These are phyloP conservation scores for Talaromyces sp. DNA, from an alignment of 2,329 filamentous ascomycete genomes.

Conservation along the genomic window DNA sequence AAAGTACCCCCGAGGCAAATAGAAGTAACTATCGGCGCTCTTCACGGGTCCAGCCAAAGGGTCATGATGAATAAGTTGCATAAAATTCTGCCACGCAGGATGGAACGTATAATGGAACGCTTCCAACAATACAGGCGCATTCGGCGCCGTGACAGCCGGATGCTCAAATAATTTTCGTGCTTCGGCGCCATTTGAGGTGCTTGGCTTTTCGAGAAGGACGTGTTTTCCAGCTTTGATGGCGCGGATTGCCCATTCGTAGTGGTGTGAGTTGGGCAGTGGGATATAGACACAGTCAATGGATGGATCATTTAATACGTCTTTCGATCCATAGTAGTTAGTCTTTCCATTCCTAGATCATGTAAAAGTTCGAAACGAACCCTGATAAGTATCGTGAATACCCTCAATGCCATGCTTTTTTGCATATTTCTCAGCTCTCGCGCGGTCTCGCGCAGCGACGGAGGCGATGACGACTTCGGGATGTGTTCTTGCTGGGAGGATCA, in stretches of 20 bases:
- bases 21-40: conserved; percentile 37
- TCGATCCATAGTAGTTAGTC: no score
- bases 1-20: conserved; percentile 33
- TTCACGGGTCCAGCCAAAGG: conserved; percentile 33
- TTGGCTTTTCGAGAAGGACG: conserved; percentile 56
- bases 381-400: conserved; percentile 47
- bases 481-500: conserved; percentile 46
- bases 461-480: conserved; percentile 53
- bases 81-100: conserved; percentile 47
- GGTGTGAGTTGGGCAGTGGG: conserved; percentile 41
- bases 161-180: conserved; percentile 46
- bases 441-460: conserved; percentile 51
- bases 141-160: conserved; percentile 25
- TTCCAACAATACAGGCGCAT: conserved; percentile 51
- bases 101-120: conserved; percentile 54
- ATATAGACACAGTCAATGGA: conserved; percentile 43
- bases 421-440: conserved; percentile 44
- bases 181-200: conserved; percentile 47
- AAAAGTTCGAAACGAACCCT: conserved; percentile 28
- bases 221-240: conserved; percentile 52
- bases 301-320: conserved; percentile 1
- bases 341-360: no score
- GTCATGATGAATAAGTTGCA: conserved; percentile 12
- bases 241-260: conserved; percentile 49
- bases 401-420: conserved; percentile 52